A percentile compares a stretch with the other conserved stretches of the same genome.
Conservation (phyloP, 371 early-diverging fungal species). For the Mortierella sp. region DNA sequence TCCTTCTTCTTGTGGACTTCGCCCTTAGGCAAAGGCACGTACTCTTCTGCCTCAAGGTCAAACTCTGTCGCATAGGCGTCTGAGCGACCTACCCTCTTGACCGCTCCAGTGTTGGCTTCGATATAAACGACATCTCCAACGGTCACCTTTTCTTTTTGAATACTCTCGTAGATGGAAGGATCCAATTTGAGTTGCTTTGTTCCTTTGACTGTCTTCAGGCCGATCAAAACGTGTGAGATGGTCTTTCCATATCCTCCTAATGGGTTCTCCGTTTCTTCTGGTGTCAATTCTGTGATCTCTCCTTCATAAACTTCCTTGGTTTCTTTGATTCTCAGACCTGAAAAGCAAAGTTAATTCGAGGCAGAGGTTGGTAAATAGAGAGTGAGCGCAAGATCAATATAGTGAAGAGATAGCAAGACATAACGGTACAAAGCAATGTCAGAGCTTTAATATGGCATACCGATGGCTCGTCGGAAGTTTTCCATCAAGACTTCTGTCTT, state of each 20-base stretch:
- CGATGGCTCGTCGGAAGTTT: conserved; percentile 97
- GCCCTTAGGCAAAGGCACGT: conserved; percentile 98
- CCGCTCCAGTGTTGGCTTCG: conserved; percentile 97
- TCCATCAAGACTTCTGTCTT: conserved; percentile 99
- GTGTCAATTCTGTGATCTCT: conserved; percentile 97
- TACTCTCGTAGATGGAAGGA: conserved; percentile 96
- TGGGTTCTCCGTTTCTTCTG: conserved; percentile 96
- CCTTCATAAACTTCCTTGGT: conserved; percentile 99
- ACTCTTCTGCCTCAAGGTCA: conserved; percentile 97
- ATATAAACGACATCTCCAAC: conserved; percentile 99
- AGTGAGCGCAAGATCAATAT: not conserved
- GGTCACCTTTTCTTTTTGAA: conserved; percentile 97
- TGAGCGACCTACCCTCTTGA: conserved; percentile 98
- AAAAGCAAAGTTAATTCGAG: not conserved
- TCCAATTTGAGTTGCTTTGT: conserved; percentile 93
- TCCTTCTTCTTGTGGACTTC: conserved; percentile 99
- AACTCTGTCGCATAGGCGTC: conserved; percentile 97
- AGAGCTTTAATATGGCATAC: conserved; percentile 49
- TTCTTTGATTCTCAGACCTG: conserved; percentile 96
- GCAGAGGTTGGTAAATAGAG: not conserved
- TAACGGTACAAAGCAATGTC: not conserved
- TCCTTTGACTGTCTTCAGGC: conserved; percentile 98
- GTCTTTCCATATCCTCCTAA: conserved; percentile 88
- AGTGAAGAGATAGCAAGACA: not conserved
- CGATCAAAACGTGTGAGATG: conserved; percentile 95